These are phyloP conservation scores for Exserohilum turcica DNA, from an alignment of 2,329 filamentous ascomycete genomes.

Conservation along the genomic window DNA sequence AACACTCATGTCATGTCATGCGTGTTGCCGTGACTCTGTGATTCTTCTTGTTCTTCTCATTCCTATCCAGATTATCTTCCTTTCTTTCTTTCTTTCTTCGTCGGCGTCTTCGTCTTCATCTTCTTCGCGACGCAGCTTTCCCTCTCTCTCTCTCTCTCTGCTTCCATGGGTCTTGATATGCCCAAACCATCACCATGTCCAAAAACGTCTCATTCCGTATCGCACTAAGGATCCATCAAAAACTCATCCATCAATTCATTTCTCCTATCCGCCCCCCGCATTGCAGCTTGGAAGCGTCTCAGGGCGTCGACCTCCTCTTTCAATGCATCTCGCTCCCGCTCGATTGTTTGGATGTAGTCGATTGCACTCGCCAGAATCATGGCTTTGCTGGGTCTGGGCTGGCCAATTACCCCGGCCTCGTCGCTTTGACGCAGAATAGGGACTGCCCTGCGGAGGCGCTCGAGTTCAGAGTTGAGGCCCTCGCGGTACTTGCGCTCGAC, in stretches of 20 bases:
- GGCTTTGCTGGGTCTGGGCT: constrained; percentile 42
- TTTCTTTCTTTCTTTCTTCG: no score
- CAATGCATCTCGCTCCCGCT: constrained; percentile 36
- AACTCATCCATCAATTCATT: background rate
- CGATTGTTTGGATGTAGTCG: constrained; percentile 40
- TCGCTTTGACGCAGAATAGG: constrained; percentile 41
- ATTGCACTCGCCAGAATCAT: constrained; percentile 41
- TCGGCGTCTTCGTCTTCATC: no score
- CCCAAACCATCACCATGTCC: background rate
- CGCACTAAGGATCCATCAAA: constrained; percentile 1
- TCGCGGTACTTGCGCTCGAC: constrained; percentile 39
- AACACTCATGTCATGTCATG: no score
- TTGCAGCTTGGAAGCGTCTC: constrained; percentile 9
- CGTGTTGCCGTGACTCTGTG: no score
- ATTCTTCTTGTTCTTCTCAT: no score
- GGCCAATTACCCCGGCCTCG: constrained; percentile 29
- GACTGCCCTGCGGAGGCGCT: constrained; percentile 34
- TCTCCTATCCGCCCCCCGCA: background rate
- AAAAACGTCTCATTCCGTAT: background rate
- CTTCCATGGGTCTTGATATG: background rate
- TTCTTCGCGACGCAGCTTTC: no score
- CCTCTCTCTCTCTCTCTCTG: background rate
- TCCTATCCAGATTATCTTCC: no score
- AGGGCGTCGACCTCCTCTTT: constrained; percentile 37
- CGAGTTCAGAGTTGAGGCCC: constrained; percentile 40